These are phyloP conservation scores for Solanum chaucha DNA, from an alignment of 257 asterid species.

Conservation along the genomic window DNA sequence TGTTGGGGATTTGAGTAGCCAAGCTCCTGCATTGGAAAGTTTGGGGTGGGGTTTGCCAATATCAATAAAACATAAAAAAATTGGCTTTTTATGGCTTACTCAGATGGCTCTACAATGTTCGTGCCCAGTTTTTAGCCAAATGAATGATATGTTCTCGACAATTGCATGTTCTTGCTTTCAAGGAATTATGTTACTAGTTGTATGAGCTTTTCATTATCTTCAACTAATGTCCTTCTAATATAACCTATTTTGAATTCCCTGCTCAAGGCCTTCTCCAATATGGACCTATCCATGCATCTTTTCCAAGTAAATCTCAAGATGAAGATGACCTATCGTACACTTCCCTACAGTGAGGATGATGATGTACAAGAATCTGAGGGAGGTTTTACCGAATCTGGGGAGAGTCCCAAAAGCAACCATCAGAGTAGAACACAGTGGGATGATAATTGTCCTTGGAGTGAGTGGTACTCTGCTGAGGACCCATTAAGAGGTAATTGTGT, in stretches of 20 bases:
- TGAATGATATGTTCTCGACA: neutral
- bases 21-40: neutral
- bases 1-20: neutral
- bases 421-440: constrained; percentile 67
- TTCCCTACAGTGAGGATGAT: constrained; percentile 51
- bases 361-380: constrained; percentile 35
- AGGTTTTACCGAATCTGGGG: constrained; percentile 36
- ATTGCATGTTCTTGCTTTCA: neutral
- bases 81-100: neutral
- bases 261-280: constrained; percentile 59
- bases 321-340: constrained; percentile 79
- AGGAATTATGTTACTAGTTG: neutral
- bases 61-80: neutral
- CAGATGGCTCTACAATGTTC: neutral
- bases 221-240: neutral
- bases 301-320: constrained; percentile 67
- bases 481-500: constrained; percentile 59
- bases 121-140: neutral
- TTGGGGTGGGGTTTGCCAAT: neutral
- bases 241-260: neutral
- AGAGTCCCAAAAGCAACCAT: constrained; percentile 34
- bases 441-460: constrained; percentile 87
- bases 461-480: constrained; percentile 93
- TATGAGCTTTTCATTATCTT: neutral
- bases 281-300: constrained; percentile 82